Conservation (phyloP, 2,329 filamentous ascomycete genomes). For the Pseudogymnoascus sp. region DNA sequence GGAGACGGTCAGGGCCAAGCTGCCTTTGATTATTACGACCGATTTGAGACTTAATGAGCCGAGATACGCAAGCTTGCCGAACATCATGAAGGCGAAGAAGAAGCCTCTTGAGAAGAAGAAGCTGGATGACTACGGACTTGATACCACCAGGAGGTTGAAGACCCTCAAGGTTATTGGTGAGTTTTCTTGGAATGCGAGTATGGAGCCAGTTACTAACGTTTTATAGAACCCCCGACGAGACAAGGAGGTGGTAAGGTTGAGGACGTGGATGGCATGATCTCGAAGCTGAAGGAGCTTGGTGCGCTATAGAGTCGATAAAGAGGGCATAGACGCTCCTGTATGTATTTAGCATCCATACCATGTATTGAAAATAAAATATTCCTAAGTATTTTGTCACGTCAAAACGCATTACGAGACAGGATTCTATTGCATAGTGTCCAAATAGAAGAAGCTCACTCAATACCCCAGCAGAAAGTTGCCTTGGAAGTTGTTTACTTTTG, state of each 20-base stretch:
- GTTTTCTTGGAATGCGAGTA: conserved; percentile 26
- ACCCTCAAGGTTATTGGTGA: conserved; percentile 78
- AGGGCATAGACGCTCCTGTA: neutral
- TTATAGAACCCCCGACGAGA: conserved; percentile 70
- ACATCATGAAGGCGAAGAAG: conserved; percentile 99
- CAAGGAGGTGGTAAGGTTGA: conserved; percentile 96
- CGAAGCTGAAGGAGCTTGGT: conserved; percentile 91
- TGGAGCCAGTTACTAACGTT: conserved; percentile 10
- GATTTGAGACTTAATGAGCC: conserved; percentile 93
- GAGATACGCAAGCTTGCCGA: conserved; percentile 87
- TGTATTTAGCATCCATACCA: conserved; percentile 2
- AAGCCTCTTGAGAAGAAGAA: conserved; percentile 94
- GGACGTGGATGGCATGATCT: conserved; percentile 88
- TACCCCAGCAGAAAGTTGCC: neutral
- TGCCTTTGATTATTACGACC: conserved; percentile 92
- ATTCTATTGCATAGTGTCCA: neutral
- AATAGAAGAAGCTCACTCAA: neutral
- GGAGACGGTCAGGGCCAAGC: conserved; percentile 75
- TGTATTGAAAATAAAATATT: conserved; percentile 5
- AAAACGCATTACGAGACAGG: neutral
- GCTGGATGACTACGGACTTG: conserved; percentile 71
- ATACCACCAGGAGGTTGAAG: conserved; percentile 70
- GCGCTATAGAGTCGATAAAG: conserved; percentile 50
- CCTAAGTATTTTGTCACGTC: neutral
- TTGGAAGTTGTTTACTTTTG: conserved; percentile 4